Base-by-base conservation (phyloP, 1,284 basidiomycete species). In the Trametes versicolor region DNA sequence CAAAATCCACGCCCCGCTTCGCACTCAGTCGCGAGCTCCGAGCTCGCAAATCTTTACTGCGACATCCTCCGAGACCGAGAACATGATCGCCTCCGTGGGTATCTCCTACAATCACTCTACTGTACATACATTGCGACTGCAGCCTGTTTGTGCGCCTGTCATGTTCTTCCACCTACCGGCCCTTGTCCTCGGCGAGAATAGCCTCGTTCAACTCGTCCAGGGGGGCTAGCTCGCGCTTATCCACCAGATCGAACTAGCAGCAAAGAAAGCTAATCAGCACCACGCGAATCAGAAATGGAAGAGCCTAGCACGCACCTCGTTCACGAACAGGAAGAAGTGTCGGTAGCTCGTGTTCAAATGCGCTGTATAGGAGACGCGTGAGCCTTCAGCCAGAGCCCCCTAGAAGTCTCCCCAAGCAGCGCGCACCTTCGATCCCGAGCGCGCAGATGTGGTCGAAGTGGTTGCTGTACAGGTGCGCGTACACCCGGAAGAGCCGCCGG, bases 371-470 rank as follows among this genome's bases (percentile, higher is more conserved):
- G 19, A 43, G 5, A 17, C 37, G 8, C 13, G 55, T 67, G 36
- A 70, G 62, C 45, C 5, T 25, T 27, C 13, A n/a, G 10, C 4
- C 25, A 2, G 13, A 25, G 51, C n/a, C 29, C n/a, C 43, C 12
- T 13, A n/a, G n/a, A 13, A 32, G 3, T 3, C 29, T 4, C 29
- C 19, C 4, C 15, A 19, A n/a, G 15, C 3, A 25, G 4, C 23
- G 48, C 83, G 58, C 70, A 97, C 96, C 96, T 87, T 99, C 98
- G 66, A 99, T 98, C 17, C 96, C 96, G 55, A 99, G 82, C 9
- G 97, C 98, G 78, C 97, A 99, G 66, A 99, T 95, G 75, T 99
- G 97, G 73, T 99, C 97, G 79, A 99, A 99, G 80, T 99, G 98
- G 73, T 97, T 97, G 84, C 97, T 98, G 83, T 99, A 99, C 74